Evolutionary conservation across 2,329 filamentous ascomycete genomes (phyloP).

Genomic region (Cladorrhinum sp.): DNA sequence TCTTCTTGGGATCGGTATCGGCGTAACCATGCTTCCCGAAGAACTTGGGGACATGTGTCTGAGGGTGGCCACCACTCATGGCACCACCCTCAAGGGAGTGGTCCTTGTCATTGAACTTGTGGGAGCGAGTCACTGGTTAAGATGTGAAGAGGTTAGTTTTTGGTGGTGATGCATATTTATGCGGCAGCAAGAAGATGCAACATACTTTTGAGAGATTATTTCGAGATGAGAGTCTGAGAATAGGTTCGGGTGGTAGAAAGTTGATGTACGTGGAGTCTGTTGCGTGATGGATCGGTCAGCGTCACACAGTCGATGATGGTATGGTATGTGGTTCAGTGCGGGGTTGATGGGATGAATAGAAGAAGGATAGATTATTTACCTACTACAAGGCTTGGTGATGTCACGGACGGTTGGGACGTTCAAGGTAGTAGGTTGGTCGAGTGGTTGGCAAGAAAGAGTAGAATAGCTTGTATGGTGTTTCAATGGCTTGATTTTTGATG

Average conservation of each 20-base stretch:
- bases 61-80: slow-evolving; percentile 61
- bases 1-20: slow-evolving; percentile 83
- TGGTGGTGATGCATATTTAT: slow-evolving; percentile 7
- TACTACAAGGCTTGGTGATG: slow-evolving; percentile 1
- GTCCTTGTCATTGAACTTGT: slow-evolving; percentile 93
- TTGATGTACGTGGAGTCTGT: background rate
- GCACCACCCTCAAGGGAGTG: slow-evolving; percentile 72
- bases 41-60: slow-evolving; percentile 82
- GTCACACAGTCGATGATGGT: slow-evolving; percentile 15
- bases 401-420: slow-evolving; percentile 2
- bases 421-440: background rate
- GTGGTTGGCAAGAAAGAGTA: background rate
- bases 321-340: slow-evolving; percentile 5
- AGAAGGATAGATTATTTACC: background rate
- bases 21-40: slow-evolving; percentile 84
- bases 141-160: slow-evolving; percentile 4
- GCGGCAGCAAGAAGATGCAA: background rate
- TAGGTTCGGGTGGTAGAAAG: background rate
- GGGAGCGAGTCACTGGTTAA: slow-evolving; percentile 84
- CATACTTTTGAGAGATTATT: slow-evolving; percentile 28
- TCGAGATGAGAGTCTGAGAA: background rate
- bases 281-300: slow-evolving; percentile 3
- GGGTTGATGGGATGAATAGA: slow-evolving; percentile 13
- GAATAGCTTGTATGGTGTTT: slow-evolving; percentile 5
- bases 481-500: slow-evolving; percentile 10